Conservation (phyloP, 768 basidiomycete species). For the Lepiota venenata region DNA sequence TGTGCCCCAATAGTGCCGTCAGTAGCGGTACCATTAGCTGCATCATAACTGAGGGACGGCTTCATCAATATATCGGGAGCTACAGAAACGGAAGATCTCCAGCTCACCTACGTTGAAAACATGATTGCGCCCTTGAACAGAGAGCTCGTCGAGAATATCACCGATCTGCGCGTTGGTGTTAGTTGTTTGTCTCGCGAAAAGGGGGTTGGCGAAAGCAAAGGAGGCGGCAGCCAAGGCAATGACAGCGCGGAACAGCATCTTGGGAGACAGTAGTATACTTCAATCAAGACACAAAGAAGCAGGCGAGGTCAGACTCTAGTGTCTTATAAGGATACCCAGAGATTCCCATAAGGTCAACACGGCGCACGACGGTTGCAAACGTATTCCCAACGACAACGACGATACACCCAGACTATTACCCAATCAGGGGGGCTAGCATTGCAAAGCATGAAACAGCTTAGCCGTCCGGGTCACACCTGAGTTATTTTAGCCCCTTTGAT, state of each 20-base stretch:
- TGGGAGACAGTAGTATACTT: constrained; percentile 3
- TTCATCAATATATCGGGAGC: background rate
- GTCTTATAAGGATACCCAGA: constrained; percentile 4
- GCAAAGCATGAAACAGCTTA: constrained; percentile 8
- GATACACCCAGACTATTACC: background rate
- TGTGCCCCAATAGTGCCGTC: constrained; percentile 26
- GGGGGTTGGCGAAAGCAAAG: constrained; percentile 25
- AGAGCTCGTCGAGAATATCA: constrained; percentile 23
- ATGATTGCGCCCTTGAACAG: constrained; percentile 17
- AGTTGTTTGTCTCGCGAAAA: constrained; percentile 25
- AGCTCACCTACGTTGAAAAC: constrained; percentile 25
- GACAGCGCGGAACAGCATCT: constrained; percentile 28
- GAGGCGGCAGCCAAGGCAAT: constrained; percentile 25
- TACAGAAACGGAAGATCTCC: background rate
- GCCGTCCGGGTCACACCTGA: background rate
- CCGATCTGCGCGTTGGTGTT: constrained; percentile 30
- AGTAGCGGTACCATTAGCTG: constrained; percentile 25
- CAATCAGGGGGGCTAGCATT: constrained; percentile 10
- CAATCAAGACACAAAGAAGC: constrained; percentile 8
- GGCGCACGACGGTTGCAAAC: background rate
- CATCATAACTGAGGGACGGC: constrained; percentile 19
- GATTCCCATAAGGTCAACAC: constrained; percentile 4
- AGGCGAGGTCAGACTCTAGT: background rate
- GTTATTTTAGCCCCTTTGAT: background rate
- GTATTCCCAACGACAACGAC: constrained; percentile 7